Evolutionary conservation across 2,329 filamentous ascomycete species (phyloP).

Genomic region (Arthroderma sp.): DNA sequence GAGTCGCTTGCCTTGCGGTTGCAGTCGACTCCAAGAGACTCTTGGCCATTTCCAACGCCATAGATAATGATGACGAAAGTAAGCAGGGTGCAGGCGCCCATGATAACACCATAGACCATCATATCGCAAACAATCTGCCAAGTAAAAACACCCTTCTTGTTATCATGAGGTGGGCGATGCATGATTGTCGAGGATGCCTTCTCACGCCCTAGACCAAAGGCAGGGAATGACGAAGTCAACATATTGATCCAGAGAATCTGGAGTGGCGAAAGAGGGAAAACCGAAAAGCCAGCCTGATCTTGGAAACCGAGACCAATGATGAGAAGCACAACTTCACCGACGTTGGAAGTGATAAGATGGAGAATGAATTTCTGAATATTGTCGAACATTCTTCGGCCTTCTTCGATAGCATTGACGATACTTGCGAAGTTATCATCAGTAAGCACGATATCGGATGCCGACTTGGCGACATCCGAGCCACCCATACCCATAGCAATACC

Average conservation of each 20-base stretch:
- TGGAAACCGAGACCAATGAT: slow-evolving; percentile 48
- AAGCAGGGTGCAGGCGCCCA: slow-evolving; percentile 36
- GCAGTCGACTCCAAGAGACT: slow-evolving; percentile 16
- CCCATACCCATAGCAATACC: slow-evolving; percentile 81
- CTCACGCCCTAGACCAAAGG: slow-evolving; percentile 48
- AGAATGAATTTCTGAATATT: slow-evolving; percentile 68
- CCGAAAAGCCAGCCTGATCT: slow-evolving; percentile 38
- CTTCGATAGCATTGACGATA: slow-evolving; percentile 69
- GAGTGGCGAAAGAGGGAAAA: slow-evolving; percentile 46
- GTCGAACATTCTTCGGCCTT: slow-evolving; percentile 74
- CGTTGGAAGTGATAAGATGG: slow-evolving; percentile 42
- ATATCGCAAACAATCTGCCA: slow-evolving; percentile 41
- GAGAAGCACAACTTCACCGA: slow-evolving; percentile 44
- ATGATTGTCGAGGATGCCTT: slow-evolving; percentile 42
- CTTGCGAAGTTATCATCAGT: slow-evolving; percentile 81
- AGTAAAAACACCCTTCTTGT: slow-evolving; percentile 39
- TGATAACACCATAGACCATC: slow-evolving; percentile 40
- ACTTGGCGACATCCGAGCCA: slow-evolving; percentile 75
- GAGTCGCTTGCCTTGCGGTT: slow-evolving; percentile 8
- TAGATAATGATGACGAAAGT: slow-evolving; percentile 42
- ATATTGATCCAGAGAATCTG: slow-evolving; percentile 53
- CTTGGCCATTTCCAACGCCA: slow-evolving; percentile 25
- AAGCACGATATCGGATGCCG: slow-evolving; percentile 47
- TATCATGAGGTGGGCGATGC: slow-evolving; percentile 40
- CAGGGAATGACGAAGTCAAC: slow-evolving; percentile 46